These are phyloP conservation scores for Candida tammaniensis DNA, from an alignment of 805 yeast genomes.

Conservation along the genomic window DNA sequence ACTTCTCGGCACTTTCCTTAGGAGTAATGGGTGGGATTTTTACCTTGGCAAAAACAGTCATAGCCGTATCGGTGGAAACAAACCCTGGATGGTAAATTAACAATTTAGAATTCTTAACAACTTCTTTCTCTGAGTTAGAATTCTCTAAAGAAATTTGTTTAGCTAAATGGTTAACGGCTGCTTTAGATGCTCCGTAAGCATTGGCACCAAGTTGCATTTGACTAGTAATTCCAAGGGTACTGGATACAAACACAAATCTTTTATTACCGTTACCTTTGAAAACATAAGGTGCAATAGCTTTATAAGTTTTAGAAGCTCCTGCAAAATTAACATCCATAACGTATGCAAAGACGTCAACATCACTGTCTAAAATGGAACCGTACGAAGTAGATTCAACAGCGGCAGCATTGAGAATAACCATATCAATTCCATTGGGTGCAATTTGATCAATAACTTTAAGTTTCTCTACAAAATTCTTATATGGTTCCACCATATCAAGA, in stretches of 20 bases:
- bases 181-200: conserved; percentile 35
- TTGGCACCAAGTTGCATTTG: neutral
- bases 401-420: conserved; percentile 9
- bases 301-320: conserved; percentile 10
- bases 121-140: neutral
- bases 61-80: conserved; percentile 27
- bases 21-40: neutral
- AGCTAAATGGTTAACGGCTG: conserved; percentile 29
- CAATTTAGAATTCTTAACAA: conserved; percentile 2
- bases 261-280: conserved; percentile 4
- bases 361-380: neutral
- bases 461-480: neutral
- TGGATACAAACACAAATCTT: neutral
- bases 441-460: neutral
- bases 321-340: conserved; percentile 6
- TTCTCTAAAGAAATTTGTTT: conserved; percentile 22
- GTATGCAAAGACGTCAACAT: conserved; percentile 1
- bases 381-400: neutral
- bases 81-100: no score
- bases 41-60: conserved; percentile 11
- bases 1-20: conserved; percentile 2
- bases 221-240: neutral
- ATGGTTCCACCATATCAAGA: neutral
- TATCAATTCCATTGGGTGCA: conserved; percentile 4
- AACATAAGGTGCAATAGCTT: conserved; percentile 9